These are phyloP conservation scores for Lodderomyces margitis DNA, from an alignment of 1,139 yeast genomes.

Conservation along the genomic window DNA sequence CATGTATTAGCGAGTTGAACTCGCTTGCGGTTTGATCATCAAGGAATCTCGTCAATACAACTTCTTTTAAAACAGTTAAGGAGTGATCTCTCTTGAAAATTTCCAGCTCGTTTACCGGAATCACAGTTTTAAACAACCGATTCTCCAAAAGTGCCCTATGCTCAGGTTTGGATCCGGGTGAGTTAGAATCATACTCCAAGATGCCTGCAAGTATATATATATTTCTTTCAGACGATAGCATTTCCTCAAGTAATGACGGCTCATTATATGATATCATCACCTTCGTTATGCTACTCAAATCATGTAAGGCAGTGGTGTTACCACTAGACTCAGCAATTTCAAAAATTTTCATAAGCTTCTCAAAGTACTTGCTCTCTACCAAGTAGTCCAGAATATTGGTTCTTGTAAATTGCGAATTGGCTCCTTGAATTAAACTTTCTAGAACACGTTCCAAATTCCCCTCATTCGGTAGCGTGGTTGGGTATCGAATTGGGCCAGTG, in stretches of 20 bases:
- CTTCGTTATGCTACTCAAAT: slow-evolving; percentile 71
- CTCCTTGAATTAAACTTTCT: slow-evolving; percentile 54
- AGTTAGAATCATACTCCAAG: slow-evolving; percentile 90
- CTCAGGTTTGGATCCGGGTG: slow-evolving; percentile 73
- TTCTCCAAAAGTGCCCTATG: slow-evolving; percentile 64
- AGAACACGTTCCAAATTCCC: slow-evolving; percentile 48
- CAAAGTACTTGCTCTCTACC: slow-evolving; percentile 50
- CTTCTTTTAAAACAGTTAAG: slow-evolving; percentile 80
- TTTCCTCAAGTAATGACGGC: slow-evolving; percentile 59
- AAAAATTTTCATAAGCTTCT: slow-evolving; percentile 52
- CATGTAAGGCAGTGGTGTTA: slow-evolving; percentile 53
- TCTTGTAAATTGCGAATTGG: slow-evolving; percentile 56
- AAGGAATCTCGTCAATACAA: slow-evolving; percentile 72
- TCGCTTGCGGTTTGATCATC: slow-evolving; percentile 77
- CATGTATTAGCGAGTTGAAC: slow-evolving; percentile 62
- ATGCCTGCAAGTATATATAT: slow-evolving; percentile 71
- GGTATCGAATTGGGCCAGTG: slow-evolving; percentile 76
- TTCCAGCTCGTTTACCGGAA: slow-evolving; percentile 57
- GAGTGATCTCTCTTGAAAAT: slow-evolving; percentile 74
- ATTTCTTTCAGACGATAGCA: slow-evolving; percentile 57
- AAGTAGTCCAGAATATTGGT: slow-evolving; percentile 52
- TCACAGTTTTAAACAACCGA: slow-evolving; percentile 67
- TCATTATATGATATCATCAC: slow-evolving; percentile 72
- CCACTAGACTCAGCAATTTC: slow-evolving; percentile 51
- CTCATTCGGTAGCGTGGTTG: slow-evolving; percentile 51